Conservation (phyloP, 495 filamentous ascomycete species). For the Ramalina peruviana region DNA sequence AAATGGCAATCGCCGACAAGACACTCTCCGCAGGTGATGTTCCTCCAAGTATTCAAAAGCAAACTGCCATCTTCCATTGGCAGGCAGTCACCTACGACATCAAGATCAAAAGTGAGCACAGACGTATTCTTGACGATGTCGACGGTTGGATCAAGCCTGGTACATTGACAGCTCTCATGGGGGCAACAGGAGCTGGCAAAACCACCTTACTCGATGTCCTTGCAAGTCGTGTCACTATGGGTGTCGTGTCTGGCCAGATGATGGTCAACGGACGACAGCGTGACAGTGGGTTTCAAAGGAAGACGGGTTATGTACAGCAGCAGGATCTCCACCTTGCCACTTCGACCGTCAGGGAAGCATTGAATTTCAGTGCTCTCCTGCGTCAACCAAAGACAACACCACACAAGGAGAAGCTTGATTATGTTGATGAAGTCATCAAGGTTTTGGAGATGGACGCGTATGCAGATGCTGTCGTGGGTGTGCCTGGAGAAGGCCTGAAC, state of each 20-base stretch:
- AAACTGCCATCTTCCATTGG: slow-evolving; percentile 77
- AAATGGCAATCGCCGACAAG: slow-evolving; percentile 24
- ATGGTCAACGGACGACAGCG: slow-evolving; percentile 63
- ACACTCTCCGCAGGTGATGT: slow-evolving; percentile 8
- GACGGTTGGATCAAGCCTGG: slow-evolving; percentile 89
- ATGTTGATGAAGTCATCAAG: slow-evolving; percentile 84
- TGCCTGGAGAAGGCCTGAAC: slow-evolving; percentile 79
- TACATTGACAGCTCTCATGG: slow-evolving; percentile 60
- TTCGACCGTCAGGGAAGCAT: slow-evolving; percentile 69
- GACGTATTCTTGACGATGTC: slow-evolving; percentile 70
- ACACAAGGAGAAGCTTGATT: slow-evolving; percentile 62
- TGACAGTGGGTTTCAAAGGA: slow-evolving; percentile 76
- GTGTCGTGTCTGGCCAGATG: slow-evolving; percentile 76
- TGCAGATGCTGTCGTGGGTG: slow-evolving; percentile 75
- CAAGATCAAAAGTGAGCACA: slow-evolving; percentile 62
- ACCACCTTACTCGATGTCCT: slow-evolving; percentile 40
- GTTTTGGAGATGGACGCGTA: slow-evolving; percentile 80
- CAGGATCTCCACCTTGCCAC: slow-evolving; percentile 85
- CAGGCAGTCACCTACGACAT: slow-evolving; percentile 76
- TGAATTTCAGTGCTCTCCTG: slow-evolving; percentile 70
- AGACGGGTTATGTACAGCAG: slow-evolving; percentile 92
- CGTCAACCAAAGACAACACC: slow-evolving; percentile 63
- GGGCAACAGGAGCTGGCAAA: slow-evolving; percentile 47
- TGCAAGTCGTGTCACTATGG: slow-evolving; percentile 71
- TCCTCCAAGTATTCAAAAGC: slow-evolving; percentile 33